Conservation (phyloP, 2,329 filamentous ascomycete genomes). For the Seiridium unicorne region DNA sequence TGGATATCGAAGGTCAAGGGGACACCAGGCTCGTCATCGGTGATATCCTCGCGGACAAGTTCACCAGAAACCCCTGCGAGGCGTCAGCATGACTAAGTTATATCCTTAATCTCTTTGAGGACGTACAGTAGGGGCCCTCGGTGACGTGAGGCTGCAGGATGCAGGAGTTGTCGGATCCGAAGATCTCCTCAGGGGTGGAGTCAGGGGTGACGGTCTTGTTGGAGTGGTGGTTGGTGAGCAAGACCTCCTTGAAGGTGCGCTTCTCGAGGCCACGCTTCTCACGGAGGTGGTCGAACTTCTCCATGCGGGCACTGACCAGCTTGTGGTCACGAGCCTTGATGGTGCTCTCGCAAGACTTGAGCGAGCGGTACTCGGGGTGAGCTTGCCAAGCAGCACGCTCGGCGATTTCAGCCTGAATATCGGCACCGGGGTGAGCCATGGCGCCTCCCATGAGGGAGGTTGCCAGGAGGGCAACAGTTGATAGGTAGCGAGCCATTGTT, state of each 20-base stretch:
- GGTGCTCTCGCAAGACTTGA: background rate
- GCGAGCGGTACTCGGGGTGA: constrained; percentile 12
- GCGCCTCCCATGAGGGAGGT: constrained; percentile 2
- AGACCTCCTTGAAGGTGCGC: constrained; percentile 30
- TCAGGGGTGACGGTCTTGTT: constrained; percentile 31
- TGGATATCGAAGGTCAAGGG: constrained; percentile 9
- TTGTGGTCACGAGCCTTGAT: constrained; percentile 7
- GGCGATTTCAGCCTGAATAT: constrained; percentile 44
- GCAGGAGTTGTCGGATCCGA: constrained; percentile 42
- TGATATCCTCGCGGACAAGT: constrained; percentile 7
- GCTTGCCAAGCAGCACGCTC: constrained; percentile 46
- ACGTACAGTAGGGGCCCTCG: constrained; percentile 50
- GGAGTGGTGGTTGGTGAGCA: constrained; percentile 9
- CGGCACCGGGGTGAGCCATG: constrained; percentile 47
- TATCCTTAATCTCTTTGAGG: too few relatives aligned
- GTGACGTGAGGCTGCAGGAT: constrained; percentile 50
- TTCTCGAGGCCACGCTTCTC: constrained; percentile 12
- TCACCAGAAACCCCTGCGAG: constrained; percentile 27
- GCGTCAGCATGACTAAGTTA: background rate
- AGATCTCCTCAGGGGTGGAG: constrained; percentile 34
- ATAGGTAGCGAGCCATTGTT: constrained; percentile 5
- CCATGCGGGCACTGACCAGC: background rate
- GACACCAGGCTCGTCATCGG: constrained; percentile 9
- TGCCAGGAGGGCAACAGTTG: constrained; percentile 5
- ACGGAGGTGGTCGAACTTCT: constrained; percentile 4